Percentiles rank a stretch among this genome's conserved stretches.
Conservation (phyloP, 352 stramenopile genomes). For the Globisporangium barbulae region DNA sequence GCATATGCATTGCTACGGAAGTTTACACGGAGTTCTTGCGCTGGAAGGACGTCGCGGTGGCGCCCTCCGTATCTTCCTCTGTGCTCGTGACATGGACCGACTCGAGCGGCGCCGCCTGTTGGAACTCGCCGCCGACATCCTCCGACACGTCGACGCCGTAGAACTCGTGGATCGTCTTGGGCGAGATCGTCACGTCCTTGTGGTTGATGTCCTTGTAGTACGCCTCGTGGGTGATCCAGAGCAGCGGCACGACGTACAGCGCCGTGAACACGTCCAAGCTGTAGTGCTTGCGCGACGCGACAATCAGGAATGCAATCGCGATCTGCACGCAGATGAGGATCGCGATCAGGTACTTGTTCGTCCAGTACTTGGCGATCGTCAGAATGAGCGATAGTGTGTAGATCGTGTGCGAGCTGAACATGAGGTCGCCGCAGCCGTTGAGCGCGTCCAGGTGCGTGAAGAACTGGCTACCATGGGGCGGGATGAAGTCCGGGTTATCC, state of each 20-base stretch:
- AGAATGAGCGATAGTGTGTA: conserved; percentile 89
- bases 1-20: conserved; percentile 19
- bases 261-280: conserved; percentile 87
- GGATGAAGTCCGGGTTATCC: conserved; percentile 72
- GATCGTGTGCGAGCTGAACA: conserved; percentile 93
- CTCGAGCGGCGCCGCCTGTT: conserved; percentile 16
- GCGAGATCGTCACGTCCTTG: conserved; percentile 65
- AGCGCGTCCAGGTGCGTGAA: conserved; percentile 79
- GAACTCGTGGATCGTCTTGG: conserved; percentile 53
- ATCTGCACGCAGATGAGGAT: conserved; percentile 79
- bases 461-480: conserved; percentile 40
- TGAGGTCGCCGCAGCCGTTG: conserved; percentile 87
- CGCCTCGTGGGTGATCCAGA: conserved; percentile 80
- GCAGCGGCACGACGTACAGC: conserved; percentile 85
- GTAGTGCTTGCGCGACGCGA: conserved; percentile 90
- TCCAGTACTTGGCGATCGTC: conserved; percentile 86
- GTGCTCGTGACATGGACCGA: conserved; percentile 18
- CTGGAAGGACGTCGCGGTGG: conserved; percentile 30
- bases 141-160: conserved; percentile 48
- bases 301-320: conserved; percentile 85
- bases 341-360: conserved; percentile 65
- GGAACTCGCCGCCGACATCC: conserved; percentile 21
- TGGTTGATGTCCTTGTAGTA: conserved; percentile 83
- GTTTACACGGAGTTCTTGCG: conserved; percentile 52
- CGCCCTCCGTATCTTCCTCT: conserved; percentile 37